Percentiles rank a stretch among this genome's conserved stretches.
Evolutionary conservation across 1,139 yeast species (phyloP).

Genomic region (Saccharomycopsis hybrid): DNA sequence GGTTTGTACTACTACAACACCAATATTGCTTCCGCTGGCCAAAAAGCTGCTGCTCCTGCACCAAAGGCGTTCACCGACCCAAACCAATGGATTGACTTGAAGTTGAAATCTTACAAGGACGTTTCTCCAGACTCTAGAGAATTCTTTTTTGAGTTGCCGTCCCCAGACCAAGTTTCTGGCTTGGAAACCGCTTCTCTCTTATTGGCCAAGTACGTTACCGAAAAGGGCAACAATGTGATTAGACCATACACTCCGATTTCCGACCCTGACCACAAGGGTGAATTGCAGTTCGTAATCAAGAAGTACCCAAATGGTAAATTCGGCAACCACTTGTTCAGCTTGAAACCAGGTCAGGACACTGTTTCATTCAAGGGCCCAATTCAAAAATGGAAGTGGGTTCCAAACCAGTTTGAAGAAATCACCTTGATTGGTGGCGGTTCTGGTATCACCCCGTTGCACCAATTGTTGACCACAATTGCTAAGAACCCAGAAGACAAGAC

Average conservation of each 20-base stretch:
- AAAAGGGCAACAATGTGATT: slow-evolving; percentile 81
- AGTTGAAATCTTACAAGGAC: slow-evolving; percentile 50
- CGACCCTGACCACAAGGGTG: slow-evolving; percentile 63
- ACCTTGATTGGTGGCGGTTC: slow-evolving; percentile 94
- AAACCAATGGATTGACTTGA: slow-evolving; percentile 76
- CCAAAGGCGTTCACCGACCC: slow-evolving; percentile 60
- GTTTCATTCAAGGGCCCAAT: slow-evolving; percentile 93
- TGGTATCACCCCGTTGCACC: slow-evolving; percentile 92
- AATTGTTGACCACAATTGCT: slow-evolving; percentile 75
- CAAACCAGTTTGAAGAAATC: slow-evolving; percentile 74
- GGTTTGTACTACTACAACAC: slow-evolving; percentile 40
- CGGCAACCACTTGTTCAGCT: slow-evolving; percentile 64
- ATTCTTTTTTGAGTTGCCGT: slow-evolving; percentile 66
- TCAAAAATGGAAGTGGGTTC: slow-evolving; percentile 85
- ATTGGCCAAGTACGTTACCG: slow-evolving; percentile 73
- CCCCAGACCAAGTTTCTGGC: slow-evolving; percentile 66
- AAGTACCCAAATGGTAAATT: slow-evolving; percentile 79
- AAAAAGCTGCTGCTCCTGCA: slow-evolving; percentile 41
- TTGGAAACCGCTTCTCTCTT: slow-evolving; percentile 75
- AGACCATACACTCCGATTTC: slow-evolving; percentile 96
- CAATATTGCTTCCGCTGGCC: slow-evolving; percentile 20
- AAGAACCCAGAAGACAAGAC: slow-evolving; percentile 73
- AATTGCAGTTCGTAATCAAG: slow-evolving; percentile 76
- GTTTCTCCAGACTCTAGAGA: slow-evolving; percentile 57
- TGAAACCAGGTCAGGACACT: slow-evolving; percentile 75